Conservation (phyloP, 1,284 basidiomycete genomes). For the Sphagnurus paluster region DNA sequence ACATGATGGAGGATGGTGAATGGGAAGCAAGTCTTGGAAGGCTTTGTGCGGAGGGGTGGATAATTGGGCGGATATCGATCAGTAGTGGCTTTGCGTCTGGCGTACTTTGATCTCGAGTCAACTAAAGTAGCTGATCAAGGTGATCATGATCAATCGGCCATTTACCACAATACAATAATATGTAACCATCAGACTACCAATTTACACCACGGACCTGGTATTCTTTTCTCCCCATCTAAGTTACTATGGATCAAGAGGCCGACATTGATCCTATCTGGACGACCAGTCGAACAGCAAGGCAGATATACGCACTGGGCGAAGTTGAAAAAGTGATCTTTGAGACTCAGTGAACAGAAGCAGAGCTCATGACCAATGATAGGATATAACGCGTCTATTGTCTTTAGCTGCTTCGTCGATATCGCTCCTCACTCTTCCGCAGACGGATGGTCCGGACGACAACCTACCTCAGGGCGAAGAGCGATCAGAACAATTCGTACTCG, state of each 20-base stretch:
- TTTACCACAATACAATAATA: too few relatives aligned
- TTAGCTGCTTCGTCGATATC: conserved; percentile 76
- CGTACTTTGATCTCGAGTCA: too few relatives aligned
- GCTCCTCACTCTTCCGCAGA: conserved; percentile 75
- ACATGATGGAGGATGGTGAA: conserved; percentile 12
- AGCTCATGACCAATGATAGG: conserved; percentile 41
- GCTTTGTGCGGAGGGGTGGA: too few relatives aligned
- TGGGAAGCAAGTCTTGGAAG: too few relatives aligned
- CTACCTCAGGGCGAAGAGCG: conserved; percentile 78
- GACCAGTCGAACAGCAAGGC: conserved; percentile 76
- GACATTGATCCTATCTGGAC: conserved; percentile 76
- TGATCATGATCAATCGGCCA: too few relatives aligned
- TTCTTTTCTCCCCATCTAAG: conserved; percentile 6
- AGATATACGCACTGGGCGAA: conserved; percentile 77
- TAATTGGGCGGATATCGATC: too few relatives aligned
- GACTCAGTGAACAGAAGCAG: not conserved
- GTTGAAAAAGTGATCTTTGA: conserved; percentile 67
- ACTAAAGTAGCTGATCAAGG: too few relatives aligned
- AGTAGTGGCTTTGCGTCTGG: too few relatives aligned
- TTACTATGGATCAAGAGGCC: conserved; percentile 23
- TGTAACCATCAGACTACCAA: too few relatives aligned
- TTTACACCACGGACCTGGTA: too few relatives aligned
- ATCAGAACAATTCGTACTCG: conserved; percentile 79
- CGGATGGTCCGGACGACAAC: conserved; percentile 61
- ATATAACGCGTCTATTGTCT: conserved; percentile 70